Evolutionary conservation across 805 yeast genomes (phyloP).

Genomic region (Brettanomyces nanus): DNA sequence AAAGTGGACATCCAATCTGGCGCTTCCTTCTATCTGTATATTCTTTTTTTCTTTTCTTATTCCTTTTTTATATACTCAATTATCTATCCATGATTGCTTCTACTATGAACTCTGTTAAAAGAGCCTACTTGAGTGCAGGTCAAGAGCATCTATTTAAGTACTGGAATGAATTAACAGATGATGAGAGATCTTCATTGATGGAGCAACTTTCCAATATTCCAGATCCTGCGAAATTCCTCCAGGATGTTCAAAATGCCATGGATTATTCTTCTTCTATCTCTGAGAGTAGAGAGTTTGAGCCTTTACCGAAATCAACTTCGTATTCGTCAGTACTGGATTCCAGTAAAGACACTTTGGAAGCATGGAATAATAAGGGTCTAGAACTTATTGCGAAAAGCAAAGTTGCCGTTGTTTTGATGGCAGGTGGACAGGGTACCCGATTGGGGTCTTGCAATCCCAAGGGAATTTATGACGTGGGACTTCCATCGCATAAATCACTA

Average conservation of each 20-base stretch:
- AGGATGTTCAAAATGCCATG: conserved; percentile 40
- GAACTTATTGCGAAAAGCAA: conserved; percentile 59
- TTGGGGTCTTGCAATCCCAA: conserved; percentile 86
- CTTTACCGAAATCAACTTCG: conserved; percentile 45
- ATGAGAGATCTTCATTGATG: conserved; percentile 30
- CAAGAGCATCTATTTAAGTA: conserved; percentile 47
- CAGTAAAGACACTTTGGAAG: conserved; percentile 21
- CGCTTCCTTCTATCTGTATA: background rate
- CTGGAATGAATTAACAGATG: conserved; percentile 31
- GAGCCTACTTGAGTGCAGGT: conserved; percentile 33
- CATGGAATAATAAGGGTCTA: conserved; percentile 42
- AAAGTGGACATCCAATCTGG: too few relatives aligned
- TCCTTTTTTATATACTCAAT: background rate
- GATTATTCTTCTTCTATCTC: conserved; percentile 22
- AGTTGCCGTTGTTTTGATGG: conserved; percentile 88
- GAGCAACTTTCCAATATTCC: conserved; percentile 33
- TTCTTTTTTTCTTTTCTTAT: background rate
- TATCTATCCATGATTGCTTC: background rate
- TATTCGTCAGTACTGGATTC: conserved; percentile 38
- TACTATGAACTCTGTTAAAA: conserved; percentile 5
- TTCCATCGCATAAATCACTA: conserved; percentile 76
- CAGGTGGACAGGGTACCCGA: conserved; percentile 98
- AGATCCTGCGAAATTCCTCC: conserved; percentile 33
- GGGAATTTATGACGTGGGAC: conserved; percentile 84
- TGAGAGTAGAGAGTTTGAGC: conserved; percentile 25